Evolutionary conservation across 306 rosid species (phyloP).

Genomic region (Rosa persica): DNA sequence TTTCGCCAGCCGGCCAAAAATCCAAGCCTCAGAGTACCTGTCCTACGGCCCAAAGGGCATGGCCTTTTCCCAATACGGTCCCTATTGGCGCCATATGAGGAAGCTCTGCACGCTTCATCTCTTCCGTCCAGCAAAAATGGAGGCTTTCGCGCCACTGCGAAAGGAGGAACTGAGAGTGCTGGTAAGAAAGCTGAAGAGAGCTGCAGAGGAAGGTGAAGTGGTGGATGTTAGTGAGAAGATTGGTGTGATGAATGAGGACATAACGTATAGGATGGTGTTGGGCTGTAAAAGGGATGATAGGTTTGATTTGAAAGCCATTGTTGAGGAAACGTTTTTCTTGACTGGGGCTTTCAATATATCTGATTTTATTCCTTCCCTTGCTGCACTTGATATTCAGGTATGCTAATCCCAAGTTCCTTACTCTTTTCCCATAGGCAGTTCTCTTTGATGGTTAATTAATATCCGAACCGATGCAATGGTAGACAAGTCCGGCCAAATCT

Average conservation of each 20-base stretch:
- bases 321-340: constrained; percentile 9
- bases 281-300: background rate
- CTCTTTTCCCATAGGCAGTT: background rate
- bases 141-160: constrained; percentile 2
- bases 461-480: no score
- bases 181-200: constrained; percentile 4
- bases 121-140: constrained; percentile 6
- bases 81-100: constrained; percentile 39
- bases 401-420: background rate
- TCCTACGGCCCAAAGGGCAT: constrained; percentile 31
- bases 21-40: constrained; percentile 21
- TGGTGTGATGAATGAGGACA: background rate
- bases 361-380: constrained; percentile 36
- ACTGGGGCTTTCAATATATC: constrained; percentile 34
- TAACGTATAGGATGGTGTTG: constrained; percentile 4
- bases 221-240: constrained; percentile 30
- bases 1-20: constrained; percentile 2
- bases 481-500: no score
- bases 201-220: constrained; percentile 13
- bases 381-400: constrained; percentile 42
- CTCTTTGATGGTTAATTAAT: background rate
- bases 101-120: constrained; percentile 31
- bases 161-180: constrained; percentile 6
- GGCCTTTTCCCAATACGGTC: constrained; percentile 12
- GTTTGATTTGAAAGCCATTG: constrained; percentile 31